Base-by-base conservation (phyloP, 2,329 filamentous ascomycete genomes). In the Colletotrichum viniferum region DNA sequence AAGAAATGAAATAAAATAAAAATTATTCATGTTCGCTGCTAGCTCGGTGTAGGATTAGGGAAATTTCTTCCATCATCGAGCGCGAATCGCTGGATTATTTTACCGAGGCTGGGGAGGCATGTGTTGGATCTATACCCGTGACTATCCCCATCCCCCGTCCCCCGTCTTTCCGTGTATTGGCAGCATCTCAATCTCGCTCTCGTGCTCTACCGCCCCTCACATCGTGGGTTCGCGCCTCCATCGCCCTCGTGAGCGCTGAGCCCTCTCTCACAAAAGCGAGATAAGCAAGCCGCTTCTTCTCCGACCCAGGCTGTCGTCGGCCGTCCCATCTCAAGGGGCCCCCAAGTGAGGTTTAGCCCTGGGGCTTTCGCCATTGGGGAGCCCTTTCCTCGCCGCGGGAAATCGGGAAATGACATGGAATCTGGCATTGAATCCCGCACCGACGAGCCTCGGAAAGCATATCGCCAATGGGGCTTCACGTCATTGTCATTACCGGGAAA, bases 401-500 rank as follows among this genome's bases (percentile, higher is more conserved):
- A 58, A 58, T 43, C 34, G 66, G 66, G 66, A 69, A 69, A 69
- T 69, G 56, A 62, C 60, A 36, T 62, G 60, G 60, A 69, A 61
- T 69, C 55, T 69, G 36, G 55, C 66, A 68, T 69, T 24, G 55
- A 69, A 69, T 38, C 34, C 52, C 30, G 30, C 65, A 43, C 65
- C 65, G 52, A 68, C 16, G 9, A 43, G 34, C 52, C 66, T 69
- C 66, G 55, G 66, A 69, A 48, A 32, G 34, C 32, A 43, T 61
- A 32, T 69, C 66, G 66, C 56, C 66, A 61, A 69, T 69, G 66
- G 66, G 66, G 66, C 66, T 61, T 69, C 55, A 69, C 56, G 66
- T 69, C 66, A 69, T 69, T 60, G 55, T 69, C 66, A 69, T 69
- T 69, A 69, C 66, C 66, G 66, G 34, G 52, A 60, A 69, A 24